Evolutionary conservation across 2,329 filamentous ascomycete species (phyloP).

Genomic region (Zymoseptoria brevis): DNA sequence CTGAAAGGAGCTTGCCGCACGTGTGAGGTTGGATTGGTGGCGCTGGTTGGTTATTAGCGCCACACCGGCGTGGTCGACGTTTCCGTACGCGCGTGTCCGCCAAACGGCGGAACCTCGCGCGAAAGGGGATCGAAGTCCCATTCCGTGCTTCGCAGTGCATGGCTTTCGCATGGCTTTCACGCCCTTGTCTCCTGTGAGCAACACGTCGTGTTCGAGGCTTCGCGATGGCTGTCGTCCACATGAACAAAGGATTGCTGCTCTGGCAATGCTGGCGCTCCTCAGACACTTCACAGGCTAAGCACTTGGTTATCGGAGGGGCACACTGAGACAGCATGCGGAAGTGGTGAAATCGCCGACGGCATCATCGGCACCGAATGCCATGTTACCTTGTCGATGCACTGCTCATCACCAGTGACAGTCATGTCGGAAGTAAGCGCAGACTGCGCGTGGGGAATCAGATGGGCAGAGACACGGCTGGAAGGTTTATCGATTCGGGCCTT

Average conservation of each 20-base stretch:
- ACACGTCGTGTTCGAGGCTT: not conserved
- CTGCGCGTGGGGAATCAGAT: not conserved
- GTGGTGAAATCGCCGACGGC: not conserved
- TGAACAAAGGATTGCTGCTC: not conserved
- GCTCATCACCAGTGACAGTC: not conserved
- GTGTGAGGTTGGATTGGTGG: not conserved
- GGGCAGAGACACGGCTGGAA: too few relatives aligned
- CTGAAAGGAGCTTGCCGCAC: not conserved
- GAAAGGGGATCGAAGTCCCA: not conserved
- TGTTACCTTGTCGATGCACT: not conserved
- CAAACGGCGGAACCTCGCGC: not conserved
- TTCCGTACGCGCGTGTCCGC: not conserved
- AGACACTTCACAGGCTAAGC: not conserved
- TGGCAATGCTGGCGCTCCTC: not conserved
- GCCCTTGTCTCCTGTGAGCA: too few relatives aligned
- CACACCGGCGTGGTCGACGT: not conserved
- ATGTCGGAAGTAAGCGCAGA: not conserved
- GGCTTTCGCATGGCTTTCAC: not conserved
- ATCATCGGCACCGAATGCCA: not conserved
- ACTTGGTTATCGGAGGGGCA: not conserved
- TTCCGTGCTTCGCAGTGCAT: not conserved
- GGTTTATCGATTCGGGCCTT: not conserved
- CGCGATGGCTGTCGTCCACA: not conserved
- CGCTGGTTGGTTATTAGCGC: not conserved
- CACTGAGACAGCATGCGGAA: not conserved